These are phyloP conservation scores for Aspergillus sp. DNA, from an alignment of 2,329 filamentous ascomycete species.

Conservation along the genomic window DNA sequence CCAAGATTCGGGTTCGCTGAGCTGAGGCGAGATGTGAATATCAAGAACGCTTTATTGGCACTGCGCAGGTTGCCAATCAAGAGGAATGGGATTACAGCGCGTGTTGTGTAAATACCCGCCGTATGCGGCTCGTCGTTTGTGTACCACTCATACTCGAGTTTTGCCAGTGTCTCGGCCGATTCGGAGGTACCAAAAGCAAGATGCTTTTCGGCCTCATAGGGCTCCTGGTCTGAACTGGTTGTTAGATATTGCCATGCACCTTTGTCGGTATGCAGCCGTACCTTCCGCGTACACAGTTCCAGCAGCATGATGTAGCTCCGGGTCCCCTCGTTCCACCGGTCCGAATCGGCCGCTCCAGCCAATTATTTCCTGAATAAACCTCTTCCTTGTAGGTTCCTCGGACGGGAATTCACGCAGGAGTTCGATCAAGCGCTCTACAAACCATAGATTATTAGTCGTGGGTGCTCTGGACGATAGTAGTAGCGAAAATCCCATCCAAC, in stretches of 20 bases:
- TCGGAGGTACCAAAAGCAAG: constrained; percentile 85
- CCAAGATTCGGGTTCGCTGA: constrained; percentile 60
- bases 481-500: constrained; percentile 10
- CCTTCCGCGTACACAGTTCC: constrained; percentile 84
- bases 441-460: background rate
- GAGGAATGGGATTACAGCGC: constrained; percentile 87
- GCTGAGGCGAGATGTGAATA: constrained; percentile 69
- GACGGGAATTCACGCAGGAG: constrained; percentile 77
- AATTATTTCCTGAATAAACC: constrained; percentile 84
- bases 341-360: constrained; percentile 84
- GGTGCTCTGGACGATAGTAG: background rate
- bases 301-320: constrained; percentile 89
- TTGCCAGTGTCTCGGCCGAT: constrained; percentile 75
- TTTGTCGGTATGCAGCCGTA: constrained; percentile 25
- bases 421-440: constrained; percentile 64
- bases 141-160: constrained; percentile 94
- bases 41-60: constrained; percentile 76
- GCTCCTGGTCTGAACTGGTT: constrained; percentile 67
- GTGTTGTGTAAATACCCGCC: constrained; percentile 80
- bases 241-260: constrained; percentile 7
- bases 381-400: constrained; percentile 88
- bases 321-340: constrained; percentile 86
- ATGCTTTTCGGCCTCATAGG: constrained; percentile 91
- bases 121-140: constrained; percentile 82
- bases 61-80: constrained; percentile 86